Percentiles rank a stretch among this genome's conserved stretches.
These are phyloP conservation scores for Monosiga brevicollis DNA, from an alignment of 78 protist species.

Conservation along the genomic window DNA sequence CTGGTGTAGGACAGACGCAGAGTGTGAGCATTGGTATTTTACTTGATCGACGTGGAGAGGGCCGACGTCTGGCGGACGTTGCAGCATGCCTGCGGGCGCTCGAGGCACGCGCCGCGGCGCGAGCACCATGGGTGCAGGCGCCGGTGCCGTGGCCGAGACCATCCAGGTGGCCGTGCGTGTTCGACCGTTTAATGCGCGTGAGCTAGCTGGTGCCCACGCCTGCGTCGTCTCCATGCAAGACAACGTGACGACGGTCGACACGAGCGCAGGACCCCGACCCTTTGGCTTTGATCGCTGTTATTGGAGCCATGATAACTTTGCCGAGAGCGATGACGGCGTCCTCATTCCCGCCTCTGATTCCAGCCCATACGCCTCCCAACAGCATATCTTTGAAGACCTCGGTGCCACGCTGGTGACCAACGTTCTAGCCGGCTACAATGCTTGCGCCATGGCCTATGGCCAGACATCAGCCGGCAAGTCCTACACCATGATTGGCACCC, in stretches of 20 bases:
- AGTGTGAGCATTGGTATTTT: too few species aligned
- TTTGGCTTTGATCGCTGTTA: conserved; percentile 61
- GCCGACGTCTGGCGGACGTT: too few species aligned
- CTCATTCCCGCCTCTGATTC: neutral
- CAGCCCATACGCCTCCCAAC: conserved; percentile 36
- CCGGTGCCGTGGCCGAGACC: too few species aligned
- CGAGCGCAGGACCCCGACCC: too few species aligned
- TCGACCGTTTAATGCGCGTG: conserved; percentile 49
- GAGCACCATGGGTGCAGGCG: too few species aligned
- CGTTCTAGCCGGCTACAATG: conserved; percentile 49
- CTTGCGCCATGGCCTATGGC: conserved; percentile 65
- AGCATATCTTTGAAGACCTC: conserved; percentile 27
- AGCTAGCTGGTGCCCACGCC: neutral
- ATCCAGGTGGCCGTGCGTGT: conserved; percentile 31
- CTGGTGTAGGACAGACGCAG: too few species aligned
- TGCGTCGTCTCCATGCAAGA: conserved; percentile 11
- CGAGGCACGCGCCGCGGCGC: too few species aligned
- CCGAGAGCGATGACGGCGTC: neutral
- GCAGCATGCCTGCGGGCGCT: too few species aligned
- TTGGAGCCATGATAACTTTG: conserved; percentile 40
- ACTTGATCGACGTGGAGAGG: too few species aligned
- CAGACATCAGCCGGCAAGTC: conserved; percentile 60
- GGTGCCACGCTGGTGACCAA: conserved; percentile 37
- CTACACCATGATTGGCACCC: conserved; percentile 2
- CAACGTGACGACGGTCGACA: neutral